phyloP scores from a whole-genome alignment of 1,284 basidiomycete genomes.

The Moniliella sp. region DNA sequence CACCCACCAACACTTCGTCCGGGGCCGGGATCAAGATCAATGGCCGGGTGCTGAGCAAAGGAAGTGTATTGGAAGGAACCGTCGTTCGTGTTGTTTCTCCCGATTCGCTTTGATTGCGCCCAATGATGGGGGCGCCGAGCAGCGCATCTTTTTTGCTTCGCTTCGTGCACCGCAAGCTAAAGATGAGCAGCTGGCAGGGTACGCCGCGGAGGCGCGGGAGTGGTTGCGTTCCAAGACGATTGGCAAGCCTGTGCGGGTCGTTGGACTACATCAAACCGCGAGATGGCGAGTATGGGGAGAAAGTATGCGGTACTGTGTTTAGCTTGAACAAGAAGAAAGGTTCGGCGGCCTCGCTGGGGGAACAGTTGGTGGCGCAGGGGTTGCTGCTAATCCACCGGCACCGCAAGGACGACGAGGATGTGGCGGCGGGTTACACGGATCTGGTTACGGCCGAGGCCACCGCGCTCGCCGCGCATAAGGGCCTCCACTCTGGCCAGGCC shows the following conservation, averaged over 20 bases:
- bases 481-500: slow-evolving; percentile 82
- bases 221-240: slow-evolving; percentile 27
- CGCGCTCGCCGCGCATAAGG: slow-evolving; percentile 55
- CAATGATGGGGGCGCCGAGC: slow-evolving; percentile 46
- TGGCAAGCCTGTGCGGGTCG: slow-evolving; percentile 18
- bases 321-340: slow-evolving; percentile 6
- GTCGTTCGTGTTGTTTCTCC: slow-evolving; percentile 75
- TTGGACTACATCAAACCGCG: slow-evolving; percentile 25
- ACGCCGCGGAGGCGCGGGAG: slow-evolving; percentile 71
- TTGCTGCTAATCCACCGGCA: slow-evolving; percentile 73
- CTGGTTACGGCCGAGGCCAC: slow-evolving; percentile 72
- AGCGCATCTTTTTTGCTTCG: slow-evolving; percentile 66
- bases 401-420: slow-evolving; percentile 74
- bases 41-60: slow-evolving; percentile 4
- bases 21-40: neutral
- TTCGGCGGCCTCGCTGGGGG: slow-evolving; percentile 48
- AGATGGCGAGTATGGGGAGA: slow-evolving; percentile 22
- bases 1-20: slow-evolving; percentile 5
- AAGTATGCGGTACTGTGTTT: slow-evolving; percentile 18
- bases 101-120: slow-evolving; percentile 49
- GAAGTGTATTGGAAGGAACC: slow-evolving; percentile 44
- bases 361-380: slow-evolving; percentile 77
- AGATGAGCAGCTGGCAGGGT: slow-evolving; percentile 68
- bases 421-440: slow-evolving; percentile 79
- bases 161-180: slow-evolving; percentile 47